Conservation (phyloP, 148 eudicot genomes). For the Silene uniflora region DNA sequence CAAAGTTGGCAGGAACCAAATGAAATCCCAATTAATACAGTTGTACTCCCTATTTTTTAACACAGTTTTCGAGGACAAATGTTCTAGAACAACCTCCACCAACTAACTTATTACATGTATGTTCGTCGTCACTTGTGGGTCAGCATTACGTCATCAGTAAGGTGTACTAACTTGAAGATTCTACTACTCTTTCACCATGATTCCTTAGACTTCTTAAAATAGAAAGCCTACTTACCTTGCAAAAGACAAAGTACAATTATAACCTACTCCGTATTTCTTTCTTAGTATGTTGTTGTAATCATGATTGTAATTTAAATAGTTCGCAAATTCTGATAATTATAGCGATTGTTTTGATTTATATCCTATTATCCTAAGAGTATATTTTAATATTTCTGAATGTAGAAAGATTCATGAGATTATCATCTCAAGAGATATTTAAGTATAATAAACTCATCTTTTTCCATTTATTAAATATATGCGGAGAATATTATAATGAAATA, state of each 20-base stretch:
- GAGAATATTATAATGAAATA: no score
- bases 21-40: background rate
- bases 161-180: background rate
- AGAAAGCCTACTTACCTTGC: background rate
- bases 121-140: background rate
- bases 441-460: no score
- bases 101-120: background rate
- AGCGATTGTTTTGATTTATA: no score
- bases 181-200: background rate
- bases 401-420: no score
- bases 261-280: no score
- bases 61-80: background rate
- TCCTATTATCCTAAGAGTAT: no score
- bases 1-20: background rate
- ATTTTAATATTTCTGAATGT: no score
- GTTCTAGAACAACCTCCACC: slow-evolving; percentile 1
- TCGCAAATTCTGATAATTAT: no score
- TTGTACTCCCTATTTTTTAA: no score
- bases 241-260: background rate
- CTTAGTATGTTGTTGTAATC: background rate
- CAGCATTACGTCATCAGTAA: slow-evolving; percentile 12
- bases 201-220: background rate
- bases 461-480: no score
- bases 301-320: no score
- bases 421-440: no score